Evolutionary conservation across 225 moss, liverwort and hornwort species (phyloP), one percentile per base, ranked within the genome.

Genomic region (Physcomitrium patens): DNA sequence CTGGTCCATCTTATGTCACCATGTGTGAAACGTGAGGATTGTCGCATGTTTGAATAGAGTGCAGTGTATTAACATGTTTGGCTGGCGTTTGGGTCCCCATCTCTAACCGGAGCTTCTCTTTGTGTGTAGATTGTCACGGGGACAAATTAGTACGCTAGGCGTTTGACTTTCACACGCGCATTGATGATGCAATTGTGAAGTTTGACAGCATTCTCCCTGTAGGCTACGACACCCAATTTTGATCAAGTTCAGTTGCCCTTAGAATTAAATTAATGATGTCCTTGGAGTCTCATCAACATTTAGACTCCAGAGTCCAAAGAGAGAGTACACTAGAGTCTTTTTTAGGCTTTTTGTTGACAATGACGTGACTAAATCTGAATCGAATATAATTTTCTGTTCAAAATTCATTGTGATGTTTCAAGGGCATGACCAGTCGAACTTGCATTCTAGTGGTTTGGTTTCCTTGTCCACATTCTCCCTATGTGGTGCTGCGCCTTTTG

Each of bases 131-230:
- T 24, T 50, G 24, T 27, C 24, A 61, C 60, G 58, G 51, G 13
- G 67, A 55, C 62, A 52, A 67, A 55, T 60, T 12, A 68, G 51
- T 50, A 48, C 4, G 20, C 74, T 74, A 56, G 74, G 63, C 28
- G 43, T 56, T 1, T 74, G 28, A 9, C 31, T 48, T 5, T 57
- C 55, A 48, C 49, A 53, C 46, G 8, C 37, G 9, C 48, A 15
- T 47, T 72, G 22, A 50, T 71, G 43, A 65, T 49, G 41, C 57
- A 55, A 42, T 14, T 63, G 45, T 12, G 13, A 31, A 24, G 3
- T 24, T 60, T 3, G 3, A 15, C 9, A 7, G 12, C 24, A 31
- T 60, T 60, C 15, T 23, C 31, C 19, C 57, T 6, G 31, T 57
- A 20, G 57, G 19, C 57, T 19, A 22, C 48, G 48, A 49, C 48